Conservation (phyloP, 2,329 filamentous ascomycete genomes). For the Aspergillus spinulosporus region DNA sequence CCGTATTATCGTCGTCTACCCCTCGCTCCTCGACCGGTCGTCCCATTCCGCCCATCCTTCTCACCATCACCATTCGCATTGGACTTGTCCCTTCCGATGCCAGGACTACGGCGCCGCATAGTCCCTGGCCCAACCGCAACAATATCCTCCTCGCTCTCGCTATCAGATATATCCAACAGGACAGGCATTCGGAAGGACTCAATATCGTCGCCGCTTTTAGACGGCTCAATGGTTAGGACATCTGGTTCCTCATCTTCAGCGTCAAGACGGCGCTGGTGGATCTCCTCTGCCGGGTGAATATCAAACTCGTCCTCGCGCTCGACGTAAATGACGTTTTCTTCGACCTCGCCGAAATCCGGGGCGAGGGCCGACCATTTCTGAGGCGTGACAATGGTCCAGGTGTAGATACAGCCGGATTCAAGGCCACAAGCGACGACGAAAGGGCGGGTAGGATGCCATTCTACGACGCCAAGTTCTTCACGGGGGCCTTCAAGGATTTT, state of each 20-base stretch:
- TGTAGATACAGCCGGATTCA: slow-evolving; percentile 89
- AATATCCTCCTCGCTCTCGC: slow-evolving; percentile 91
- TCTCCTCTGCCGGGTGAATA: slow-evolving; percentile 91
- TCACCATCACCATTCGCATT: slow-evolving; percentile 42
- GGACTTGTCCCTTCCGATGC: slow-evolving; percentile 68
- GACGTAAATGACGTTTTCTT: slow-evolving; percentile 96
- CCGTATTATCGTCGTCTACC: slow-evolving; percentile 34
- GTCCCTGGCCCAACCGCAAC: slow-evolving; percentile 71
- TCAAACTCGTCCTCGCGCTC: slow-evolving; percentile 98
- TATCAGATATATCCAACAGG: slow-evolving; percentile 86
- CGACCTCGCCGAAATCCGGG: slow-evolving; percentile 94
- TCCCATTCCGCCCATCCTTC: slow-evolving; percentile 30
- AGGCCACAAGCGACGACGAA: slow-evolving; percentile 88
- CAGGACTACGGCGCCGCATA: slow-evolving; percentile 81
- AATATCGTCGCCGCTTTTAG: slow-evolving; percentile 59
- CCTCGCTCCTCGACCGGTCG: slow-evolving; percentile 26
- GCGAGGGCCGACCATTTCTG: slow-evolving; percentile 98
- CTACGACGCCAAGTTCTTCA: slow-evolving; percentile 92
- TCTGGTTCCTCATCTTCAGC: slow-evolving; percentile 93
- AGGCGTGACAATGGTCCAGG: slow-evolving; percentile 93
- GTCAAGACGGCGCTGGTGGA: slow-evolving; percentile 86
- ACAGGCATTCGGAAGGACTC: slow-evolving; percentile 87
- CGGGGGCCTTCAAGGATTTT: slow-evolving; percentile 97
- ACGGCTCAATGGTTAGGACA: slow-evolving; percentile 73
- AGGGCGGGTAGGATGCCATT: slow-evolving; percentile 91